phyloP scores from a whole-genome alignment of 2,329 filamentous ascomycete genomes.

The Ophioceras dolichostomum region DNA sequence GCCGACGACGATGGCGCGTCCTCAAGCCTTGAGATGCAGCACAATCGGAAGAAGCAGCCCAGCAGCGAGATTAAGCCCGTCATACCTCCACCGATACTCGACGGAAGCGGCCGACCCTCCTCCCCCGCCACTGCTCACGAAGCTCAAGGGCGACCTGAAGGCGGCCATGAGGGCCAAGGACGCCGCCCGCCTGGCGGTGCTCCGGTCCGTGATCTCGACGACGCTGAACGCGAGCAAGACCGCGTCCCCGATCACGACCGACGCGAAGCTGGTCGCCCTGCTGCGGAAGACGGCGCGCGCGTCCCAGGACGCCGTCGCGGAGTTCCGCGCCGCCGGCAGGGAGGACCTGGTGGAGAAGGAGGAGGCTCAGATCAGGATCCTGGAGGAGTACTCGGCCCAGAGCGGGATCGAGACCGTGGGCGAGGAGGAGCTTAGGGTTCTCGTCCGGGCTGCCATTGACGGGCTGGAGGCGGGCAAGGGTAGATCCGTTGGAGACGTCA shows the following conservation, averaged over 20 bases:
- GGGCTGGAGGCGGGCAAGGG: slow-evolving; percentile 32
- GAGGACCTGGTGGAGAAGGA: slow-evolving; percentile 62
- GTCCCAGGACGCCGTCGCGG: slow-evolving; percentile 43
- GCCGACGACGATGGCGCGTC: neutral
- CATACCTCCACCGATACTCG: slow-evolving; percentile 15
- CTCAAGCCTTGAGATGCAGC: too few relatives aligned
- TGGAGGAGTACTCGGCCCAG: slow-evolving; percentile 51
- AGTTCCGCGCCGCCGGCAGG: slow-evolving; percentile 52
- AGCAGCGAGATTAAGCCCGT: slow-evolving; percentile 1
- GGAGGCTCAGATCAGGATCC: slow-evolving; percentile 47
- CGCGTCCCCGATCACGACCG: slow-evolving; percentile 52
- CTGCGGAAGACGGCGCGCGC: slow-evolving; percentile 51
- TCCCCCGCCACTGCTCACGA: slow-evolving; percentile 34
- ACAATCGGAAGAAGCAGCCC: too few relatives aligned
- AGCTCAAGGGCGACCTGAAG: slow-evolving; percentile 51
- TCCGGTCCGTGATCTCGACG: slow-evolving; percentile 56
- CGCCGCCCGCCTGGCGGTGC: slow-evolving; percentile 49
- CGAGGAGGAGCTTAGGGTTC: slow-evolving; percentile 42
- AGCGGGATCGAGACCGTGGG: slow-evolving; percentile 47
- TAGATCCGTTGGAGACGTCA: slow-evolving; percentile 46
- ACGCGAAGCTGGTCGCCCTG: slow-evolving; percentile 55
- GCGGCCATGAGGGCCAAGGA: slow-evolving; percentile 55
- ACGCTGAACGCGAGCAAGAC: slow-evolving; percentile 70
- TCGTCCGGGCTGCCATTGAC: slow-evolving; percentile 39
- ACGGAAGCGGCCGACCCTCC: slow-evolving; percentile 17